Percentiles rank a stretch among this genome's conserved stretches.
Evolutionary conservation across 2,329 filamentous ascomycete genomes (phyloP).

Genomic region (Neofusicoccum cordaticola): DNA sequence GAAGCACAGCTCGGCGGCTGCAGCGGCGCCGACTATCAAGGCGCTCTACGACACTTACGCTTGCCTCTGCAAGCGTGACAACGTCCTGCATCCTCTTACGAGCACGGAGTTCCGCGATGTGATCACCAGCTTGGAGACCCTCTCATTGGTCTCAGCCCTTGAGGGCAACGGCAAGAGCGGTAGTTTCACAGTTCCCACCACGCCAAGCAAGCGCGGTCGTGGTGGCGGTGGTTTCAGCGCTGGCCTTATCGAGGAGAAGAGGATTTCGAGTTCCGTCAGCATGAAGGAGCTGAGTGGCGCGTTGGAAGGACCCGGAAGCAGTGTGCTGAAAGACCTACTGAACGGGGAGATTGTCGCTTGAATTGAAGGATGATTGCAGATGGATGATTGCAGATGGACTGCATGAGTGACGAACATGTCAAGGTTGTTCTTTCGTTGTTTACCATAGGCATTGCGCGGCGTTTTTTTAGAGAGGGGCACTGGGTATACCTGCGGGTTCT

Average conservation of each 20-base stretch:
- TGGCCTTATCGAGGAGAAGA: constrained; percentile 66
- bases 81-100: constrained; percentile 84
- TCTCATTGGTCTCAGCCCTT: constrained; percentile 72
- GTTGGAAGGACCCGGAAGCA: constrained; percentile 47
- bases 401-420: not conserved
- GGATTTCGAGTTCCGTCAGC: constrained; percentile 75
- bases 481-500: not conserved
- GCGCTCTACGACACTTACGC: constrained; percentile 81
- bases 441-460: not conserved
- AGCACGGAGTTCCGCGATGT: constrained; percentile 94
- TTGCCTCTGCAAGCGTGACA: constrained; percentile 77
- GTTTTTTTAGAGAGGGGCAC: not conserved
- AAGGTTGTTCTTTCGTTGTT: not conserved
- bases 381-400: not conserved
- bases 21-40: constrained; percentile 74
- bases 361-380: not conserved
- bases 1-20: constrained; percentile 42
- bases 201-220: constrained; percentile 60
- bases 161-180: constrained; percentile 57
- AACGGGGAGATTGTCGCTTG: constrained; percentile 15
- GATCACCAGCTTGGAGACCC: constrained; percentile 80
- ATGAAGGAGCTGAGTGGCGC: constrained; percentile 74
- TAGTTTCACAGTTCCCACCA: constrained; percentile 10
- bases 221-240: constrained; percentile 42
- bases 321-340: constrained; percentile 33